A percentile compares a stretch with the other conserved stretches of the same genome.
Evolutionary conservation across 2,329 filamentous ascomycete species (phyloP).

Genomic region (Didymella glomerata): DNA sequence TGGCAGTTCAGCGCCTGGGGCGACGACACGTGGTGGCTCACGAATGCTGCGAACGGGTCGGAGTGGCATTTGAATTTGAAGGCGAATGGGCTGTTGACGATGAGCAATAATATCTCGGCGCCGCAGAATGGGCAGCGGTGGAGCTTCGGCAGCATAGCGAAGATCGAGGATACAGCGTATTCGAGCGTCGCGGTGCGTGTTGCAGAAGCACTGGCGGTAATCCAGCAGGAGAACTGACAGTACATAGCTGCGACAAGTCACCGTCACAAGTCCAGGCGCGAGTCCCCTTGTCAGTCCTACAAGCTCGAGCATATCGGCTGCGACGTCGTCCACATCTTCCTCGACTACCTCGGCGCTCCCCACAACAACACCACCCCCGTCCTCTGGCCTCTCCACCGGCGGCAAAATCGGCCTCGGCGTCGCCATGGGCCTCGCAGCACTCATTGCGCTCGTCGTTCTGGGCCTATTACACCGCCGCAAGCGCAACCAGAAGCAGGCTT

Average conservation of each 20-base stretch:
- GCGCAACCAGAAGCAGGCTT: conserved; percentile 21
- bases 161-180: conserved; percentile 28
- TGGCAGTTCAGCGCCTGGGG: conserved; percentile 34
- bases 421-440: conserved; percentile 22
- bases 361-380: background rate
- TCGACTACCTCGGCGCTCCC: background rate
- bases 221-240: background rate
- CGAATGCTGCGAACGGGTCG: conserved; percentile 31
- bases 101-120: conserved; percentile 26
- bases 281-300: background rate
- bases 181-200: conserved; percentile 26
- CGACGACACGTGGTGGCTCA: conserved; percentile 33
- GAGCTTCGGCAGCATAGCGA: conserved; percentile 20
- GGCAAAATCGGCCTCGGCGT: conserved; percentile 34
- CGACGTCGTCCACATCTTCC: background rate
- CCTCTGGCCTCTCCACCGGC: conserved; percentile 30
- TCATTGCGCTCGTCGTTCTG: conserved; percentile 73
- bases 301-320: background rate
- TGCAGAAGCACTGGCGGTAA: background rate
- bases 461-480: conserved; percentile 47
- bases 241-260: background rate
- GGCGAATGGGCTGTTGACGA: conserved; percentile 13
- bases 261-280: background rate
- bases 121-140: conserved; percentile 28
- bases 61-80: conserved; percentile 24